Percentiles rank a stretch among this genome's conserved stretches.
These are phyloP conservation scores for Peterozyma toletana DNA, from an alignment of 805 yeast genomes.

Conservation along the genomic window DNA sequence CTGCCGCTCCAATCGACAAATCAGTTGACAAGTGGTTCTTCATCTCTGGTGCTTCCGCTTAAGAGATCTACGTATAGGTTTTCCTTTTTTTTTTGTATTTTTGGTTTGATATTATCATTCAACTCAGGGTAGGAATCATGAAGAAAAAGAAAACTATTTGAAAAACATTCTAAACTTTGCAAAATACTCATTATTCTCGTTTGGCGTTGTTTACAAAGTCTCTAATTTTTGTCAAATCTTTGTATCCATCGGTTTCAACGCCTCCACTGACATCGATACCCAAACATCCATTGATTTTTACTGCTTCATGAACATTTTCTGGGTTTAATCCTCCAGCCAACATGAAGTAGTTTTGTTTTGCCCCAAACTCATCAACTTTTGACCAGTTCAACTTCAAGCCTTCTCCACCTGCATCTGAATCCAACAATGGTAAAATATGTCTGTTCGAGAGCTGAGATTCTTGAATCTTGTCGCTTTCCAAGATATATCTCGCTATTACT, in stretches of 20 bases:
- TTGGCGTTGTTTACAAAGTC: conserved; percentile 51
- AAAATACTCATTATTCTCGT: neutral
- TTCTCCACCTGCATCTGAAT: conserved; percentile 89
- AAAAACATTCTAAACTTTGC: neutral
- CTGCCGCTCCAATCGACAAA: conserved; percentile 94
- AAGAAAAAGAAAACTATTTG: neutral
- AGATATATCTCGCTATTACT: conserved; percentile 67
- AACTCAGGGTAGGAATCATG: neutral
- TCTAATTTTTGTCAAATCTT: conserved; percentile 59
- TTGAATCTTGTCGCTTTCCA: conserved; percentile 35
- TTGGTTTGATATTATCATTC: neutral
- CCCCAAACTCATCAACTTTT: conserved; percentile 30
- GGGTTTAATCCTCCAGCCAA: conserved; percentile 90
- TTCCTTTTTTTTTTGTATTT: neutral
- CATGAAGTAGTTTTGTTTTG: conserved; percentile 31
- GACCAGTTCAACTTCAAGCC: conserved; percentile 80
- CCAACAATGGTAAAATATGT: conserved; percentile 60
- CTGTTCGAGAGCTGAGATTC: conserved; percentile 21
- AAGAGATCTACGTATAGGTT: conserved; percentile 3
- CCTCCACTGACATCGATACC: conserved; percentile 97
- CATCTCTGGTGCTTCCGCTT: conserved; percentile 75
- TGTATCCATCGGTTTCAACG: conserved; percentile 72
- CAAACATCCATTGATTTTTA: conserved; percentile 45
- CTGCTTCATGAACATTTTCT: conserved; percentile 57
- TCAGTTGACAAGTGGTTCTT: conserved; percentile 98